A percentile compares a stretch with the other conserved stretches of the same genome.
phyloP scores from a whole-genome alignment of 441 rosid species.

The Populus trichocarpa region DNA sequence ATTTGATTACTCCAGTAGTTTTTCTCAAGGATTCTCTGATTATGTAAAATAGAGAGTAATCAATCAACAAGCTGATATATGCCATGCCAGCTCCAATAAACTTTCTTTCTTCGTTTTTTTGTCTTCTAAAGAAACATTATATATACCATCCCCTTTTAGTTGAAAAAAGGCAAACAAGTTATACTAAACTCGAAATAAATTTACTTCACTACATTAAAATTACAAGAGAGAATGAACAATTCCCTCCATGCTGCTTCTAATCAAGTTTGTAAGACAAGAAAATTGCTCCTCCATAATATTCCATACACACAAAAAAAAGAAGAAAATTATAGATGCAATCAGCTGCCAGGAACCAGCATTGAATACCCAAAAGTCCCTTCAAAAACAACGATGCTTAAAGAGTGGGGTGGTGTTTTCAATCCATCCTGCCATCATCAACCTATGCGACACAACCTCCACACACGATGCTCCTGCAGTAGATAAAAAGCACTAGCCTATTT shows the following conservation, averaged over 20 bases:
- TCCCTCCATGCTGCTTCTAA: slow-evolving; percentile 30
- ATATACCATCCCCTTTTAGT: too few species aligned
- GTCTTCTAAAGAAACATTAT: too few species aligned
- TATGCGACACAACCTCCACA: slow-evolving; percentile 86
- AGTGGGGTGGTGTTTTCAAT: background rate
- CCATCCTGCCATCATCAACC: slow-evolving; percentile 10
- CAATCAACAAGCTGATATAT: too few species aligned
- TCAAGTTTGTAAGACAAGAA: slow-evolving; percentile 11
- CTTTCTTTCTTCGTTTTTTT: too few species aligned
- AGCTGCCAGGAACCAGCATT: slow-evolving; percentile 16
- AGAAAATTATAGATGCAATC: background rate
- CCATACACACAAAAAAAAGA: slow-evolving; percentile 17
- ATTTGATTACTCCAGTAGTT: too few species aligned
- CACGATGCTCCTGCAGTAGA: slow-evolving; percentile 59
- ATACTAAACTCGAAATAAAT: slow-evolving; percentile 16
- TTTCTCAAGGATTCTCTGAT: too few species aligned
- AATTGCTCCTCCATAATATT: background rate
- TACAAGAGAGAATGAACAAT: slow-evolving; percentile 39
- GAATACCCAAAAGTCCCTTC: slow-evolving; percentile 1
- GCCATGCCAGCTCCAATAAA: too few species aligned
- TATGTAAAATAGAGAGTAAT: too few species aligned
- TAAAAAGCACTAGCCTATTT: background rate
- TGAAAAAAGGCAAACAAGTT: slow-evolving; percentile 3
- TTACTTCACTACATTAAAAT: slow-evolving; percentile 1
- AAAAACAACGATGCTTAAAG: slow-evolving; percentile 11